Conservation (phyloP, 2,329 filamentous ascomycete species). For the Fusarium proliferatum region DNA sequence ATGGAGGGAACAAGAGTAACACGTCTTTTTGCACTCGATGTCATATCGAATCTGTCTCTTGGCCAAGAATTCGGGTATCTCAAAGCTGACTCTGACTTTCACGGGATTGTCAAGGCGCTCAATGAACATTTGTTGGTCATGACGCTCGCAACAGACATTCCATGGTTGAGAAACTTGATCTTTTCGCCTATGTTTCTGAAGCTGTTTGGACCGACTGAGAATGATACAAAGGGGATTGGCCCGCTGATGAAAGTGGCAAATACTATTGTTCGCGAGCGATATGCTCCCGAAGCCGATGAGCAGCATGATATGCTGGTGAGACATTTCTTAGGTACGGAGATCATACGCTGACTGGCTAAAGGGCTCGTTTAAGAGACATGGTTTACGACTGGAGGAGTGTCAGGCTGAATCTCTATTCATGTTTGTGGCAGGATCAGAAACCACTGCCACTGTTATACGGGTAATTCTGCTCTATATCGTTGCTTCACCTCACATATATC, state of each 20-base stretch:
- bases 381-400: neutral
- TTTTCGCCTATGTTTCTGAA: neutral
- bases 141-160: neutral
- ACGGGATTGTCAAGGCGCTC: neutral
- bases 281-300: neutral
- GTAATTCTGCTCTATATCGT: neutral
- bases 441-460: neutral
- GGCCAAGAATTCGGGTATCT: neutral
- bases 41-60: neutral
- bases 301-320: neutral
- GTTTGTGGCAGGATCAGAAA: neutral
- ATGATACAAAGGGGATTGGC: neutral
- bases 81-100: neutral
- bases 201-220: neutral
- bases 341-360: neutral
- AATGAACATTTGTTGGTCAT: neutral
- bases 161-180: neutral
- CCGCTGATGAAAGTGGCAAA: neutral
- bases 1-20: neutral
- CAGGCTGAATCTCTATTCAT: neutral
- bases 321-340: rapidly evolving
- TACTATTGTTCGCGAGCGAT: neutral
- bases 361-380: neutral
- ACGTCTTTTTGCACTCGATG: neutral
- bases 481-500: neutral